phyloP scores from a whole-genome alignment of 495 filamentous ascomycete species.

The Aspergillus sclerotioniger region DNA sequence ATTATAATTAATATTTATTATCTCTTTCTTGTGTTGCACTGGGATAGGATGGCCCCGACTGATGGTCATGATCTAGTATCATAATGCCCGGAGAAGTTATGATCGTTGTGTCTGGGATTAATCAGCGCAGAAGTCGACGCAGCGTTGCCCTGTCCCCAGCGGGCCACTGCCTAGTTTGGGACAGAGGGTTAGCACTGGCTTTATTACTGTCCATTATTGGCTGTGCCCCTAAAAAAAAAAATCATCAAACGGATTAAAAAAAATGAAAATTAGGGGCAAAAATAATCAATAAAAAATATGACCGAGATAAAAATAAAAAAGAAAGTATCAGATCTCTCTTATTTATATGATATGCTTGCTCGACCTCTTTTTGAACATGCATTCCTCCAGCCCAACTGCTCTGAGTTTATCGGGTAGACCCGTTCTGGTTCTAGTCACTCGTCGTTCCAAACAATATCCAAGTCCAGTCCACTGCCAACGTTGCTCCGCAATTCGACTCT shows the following conservation, averaged over 20 bases:
- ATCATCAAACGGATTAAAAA: conserved; percentile 1
- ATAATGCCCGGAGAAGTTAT: no score
- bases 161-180: neutral
- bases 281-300: conserved; percentile 7
- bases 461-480: conserved; percentile 8
- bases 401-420: conserved; percentile 14
- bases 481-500: conserved; percentile 7
- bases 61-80: no score
- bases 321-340: conserved; percentile 1
- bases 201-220: neutral
- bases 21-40: neutral
- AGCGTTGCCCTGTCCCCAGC: neutral
- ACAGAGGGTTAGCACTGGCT: neutral
- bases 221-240: neutral
- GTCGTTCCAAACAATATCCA: conserved; percentile 12
- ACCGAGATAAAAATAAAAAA: conserved; percentile 7
- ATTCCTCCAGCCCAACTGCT: neutral
- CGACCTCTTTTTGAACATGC: neutral
- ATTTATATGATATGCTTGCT: conserved; percentile 13
- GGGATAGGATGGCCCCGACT: no score
- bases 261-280: conserved; percentile 12
- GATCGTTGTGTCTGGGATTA: no score
- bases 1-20: neutral
- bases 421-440: conserved; percentile 11
- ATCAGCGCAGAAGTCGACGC: no score